Evolutionary conservation across 2,329 filamentous ascomycete species (phyloP).

Genomic region (Scedosporium dehoogii): DNA sequence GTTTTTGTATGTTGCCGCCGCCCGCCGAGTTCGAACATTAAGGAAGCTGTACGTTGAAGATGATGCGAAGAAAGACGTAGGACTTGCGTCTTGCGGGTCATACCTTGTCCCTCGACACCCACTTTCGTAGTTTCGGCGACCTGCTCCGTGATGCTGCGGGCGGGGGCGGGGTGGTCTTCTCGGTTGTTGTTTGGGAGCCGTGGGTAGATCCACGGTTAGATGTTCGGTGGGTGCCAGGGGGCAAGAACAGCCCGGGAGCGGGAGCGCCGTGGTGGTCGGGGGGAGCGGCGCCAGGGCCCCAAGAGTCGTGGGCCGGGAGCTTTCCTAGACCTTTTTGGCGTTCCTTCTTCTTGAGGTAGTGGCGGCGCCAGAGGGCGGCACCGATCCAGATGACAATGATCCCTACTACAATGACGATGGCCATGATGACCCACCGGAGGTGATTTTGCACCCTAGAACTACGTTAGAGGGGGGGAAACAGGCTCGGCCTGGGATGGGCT

Average conservation of each 20-base stretch:
- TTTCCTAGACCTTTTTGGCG: constrained; percentile 40
- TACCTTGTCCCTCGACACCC: constrained; percentile 3
- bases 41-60: no score
- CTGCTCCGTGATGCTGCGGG: neutral
- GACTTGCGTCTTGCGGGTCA: neutral
- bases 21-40: no score
- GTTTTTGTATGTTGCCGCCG: no score
- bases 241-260: neutral
- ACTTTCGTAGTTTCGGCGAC: neutral
- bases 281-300: constrained; percentile 6
- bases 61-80: no score
- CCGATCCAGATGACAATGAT: constrained; percentile 58
- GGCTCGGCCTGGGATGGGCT: neutral
- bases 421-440: constrained; percentile 74
- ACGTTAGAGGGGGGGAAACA: neutral
- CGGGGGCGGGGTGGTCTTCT: neutral
- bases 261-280: neutral
- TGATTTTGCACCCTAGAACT: constrained; percentile 54
- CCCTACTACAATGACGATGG: constrained; percentile 62
- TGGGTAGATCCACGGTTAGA: neutral
- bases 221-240: neutral
- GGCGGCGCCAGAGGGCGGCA: constrained; percentile 61
- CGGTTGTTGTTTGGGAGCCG: neutral
- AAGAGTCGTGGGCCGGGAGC: constrained; percentile 14
- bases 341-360: constrained; percentile 62